Base-by-base conservation (phyloP, 192 early-diverging fungal species). In the Rhizophagus prolifer region DNA sequence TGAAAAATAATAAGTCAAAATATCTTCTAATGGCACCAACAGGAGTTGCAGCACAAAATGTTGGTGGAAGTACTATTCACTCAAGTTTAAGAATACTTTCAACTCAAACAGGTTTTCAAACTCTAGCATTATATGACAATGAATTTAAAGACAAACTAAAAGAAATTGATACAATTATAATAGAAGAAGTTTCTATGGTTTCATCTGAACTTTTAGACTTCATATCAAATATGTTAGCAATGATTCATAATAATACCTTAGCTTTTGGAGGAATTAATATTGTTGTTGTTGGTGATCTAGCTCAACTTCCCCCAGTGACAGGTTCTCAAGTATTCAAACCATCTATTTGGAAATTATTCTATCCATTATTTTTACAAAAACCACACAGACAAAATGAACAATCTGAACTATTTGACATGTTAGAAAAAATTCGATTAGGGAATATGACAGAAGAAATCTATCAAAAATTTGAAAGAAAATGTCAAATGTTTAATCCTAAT, bases 231-330 rank as follows among this genome's bases (percentile, higher is more conserved):
- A 19, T 28, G 6, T 5, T 70, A 14, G 21, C 41, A 5, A 70
- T 3, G 0, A 23, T 70, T 4, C 21, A 70, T 19, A 47, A 70
- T 1, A 70, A 70, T 70, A 9, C 68, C 4, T 8, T 70, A 25
- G 63, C 41, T 2, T 70, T 70, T 47, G n/a, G 41, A 13, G 41
- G 68, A n/a, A 70, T 70, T 26, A 70, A 47, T 47, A 14, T 70
- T 4, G 28, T 50, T 4, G n/a, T 70, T 23, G n/a, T 47, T 47
- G 21, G 68, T 26, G 68, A 70, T 23, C 21, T 70, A 30, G 14
- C 38, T 23, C 44, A 70, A 47, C 47, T 50, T 4, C 12, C 47
- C 2, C 47, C 47, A 0, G 13, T 50, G 16, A 50, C 47, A 14
- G 47, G 38, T 14, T 28, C n/a, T 9, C 41, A 7, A 8, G 25